Conservation (phyloP, 345 rosid genomes). For the Gossypium mustelinum region DNA sequence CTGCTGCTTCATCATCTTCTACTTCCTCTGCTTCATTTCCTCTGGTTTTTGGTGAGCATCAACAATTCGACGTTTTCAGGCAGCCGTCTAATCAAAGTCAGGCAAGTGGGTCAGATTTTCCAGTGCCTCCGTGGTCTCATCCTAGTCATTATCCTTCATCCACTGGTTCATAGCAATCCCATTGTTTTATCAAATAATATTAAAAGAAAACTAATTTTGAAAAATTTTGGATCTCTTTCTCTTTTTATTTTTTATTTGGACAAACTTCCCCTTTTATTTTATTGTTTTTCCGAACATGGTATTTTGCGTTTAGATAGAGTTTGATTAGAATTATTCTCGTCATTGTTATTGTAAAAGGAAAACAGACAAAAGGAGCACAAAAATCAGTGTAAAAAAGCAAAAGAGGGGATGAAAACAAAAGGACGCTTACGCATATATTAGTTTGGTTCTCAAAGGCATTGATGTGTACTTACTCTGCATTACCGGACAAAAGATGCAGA, state of each 20-base stretch:
- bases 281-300: background rate
- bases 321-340: background rate
- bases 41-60: slow-evolving; percentile 41
- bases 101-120: slow-evolving; percentile 26
- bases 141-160: slow-evolving; percentile 35
- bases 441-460: slow-evolving; percentile 2
- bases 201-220: background rate
- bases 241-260: background rate
- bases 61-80: slow-evolving; percentile 21
- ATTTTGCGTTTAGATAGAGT: slow-evolving; percentile 14
- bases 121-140: slow-evolving; percentile 31
- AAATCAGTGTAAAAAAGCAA: background rate
- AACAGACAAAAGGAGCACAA: background rate
- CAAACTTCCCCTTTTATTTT: background rate
- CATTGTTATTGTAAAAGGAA: slow-evolving; percentile 3
- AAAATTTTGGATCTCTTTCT: background rate
- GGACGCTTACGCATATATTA: slow-evolving; percentile 9
- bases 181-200: background rate
- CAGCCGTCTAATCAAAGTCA: slow-evolving; percentile 26
- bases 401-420: slow-evolving; percentile 9
- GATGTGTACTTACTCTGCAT: slow-evolving; percentile 18
- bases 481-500: slow-evolving; percentile 15
- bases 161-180: slow-evolving; percentile 16
- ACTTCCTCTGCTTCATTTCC: slow-evolving; percentile 41
- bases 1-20: slow-evolving; percentile 21